Evolutionary conservation across 169 alveolate genomes (phyloP), one percentile per base, ranked within the genome.

Genomic region (Eimeria falciformis): DNA sequence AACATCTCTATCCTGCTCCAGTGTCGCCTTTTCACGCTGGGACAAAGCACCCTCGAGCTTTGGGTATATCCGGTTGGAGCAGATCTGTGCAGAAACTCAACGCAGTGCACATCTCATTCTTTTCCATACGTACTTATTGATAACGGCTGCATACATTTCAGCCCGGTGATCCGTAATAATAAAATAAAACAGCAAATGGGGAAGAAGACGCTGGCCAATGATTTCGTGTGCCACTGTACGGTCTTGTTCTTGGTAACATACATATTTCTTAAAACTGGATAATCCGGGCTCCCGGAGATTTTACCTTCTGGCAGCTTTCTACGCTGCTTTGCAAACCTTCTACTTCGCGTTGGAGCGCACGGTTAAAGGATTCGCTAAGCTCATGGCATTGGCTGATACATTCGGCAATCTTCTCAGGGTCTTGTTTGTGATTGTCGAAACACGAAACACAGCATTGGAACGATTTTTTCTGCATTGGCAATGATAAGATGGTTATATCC

Each of bases 361-460:
- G 75, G 43, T n/a, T 65, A 17, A 84, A 33, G 12, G 62, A 45
- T 37, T 84, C 68, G 66, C 83, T 37, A 1, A n/a, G 66, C 21
- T 66, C 82, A 37, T 84, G 91, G 69, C 91, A 84, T 18, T n/a
- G 47, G n/a, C 50, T 27, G 33, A 84, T 65, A 68, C 91, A 84
- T n/a, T 65, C 83, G 4, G 56, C 82, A 23, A 84, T 58, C 25
- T 66, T 84, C 82, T 53, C 69, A 21, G 71, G 91, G 27, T 65
- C 68, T n/a, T 65, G 55, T 14, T 84, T 65, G 69, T 65, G 82
- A 47, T 17, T 12, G 68, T 84, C 91, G 82, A 84, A 84, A 53
- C 91, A 84, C 17, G 62, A 46, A 18, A 84, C 91, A 23, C 91
- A 84, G 82, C 91, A 84, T 33, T 84, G 53, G 66, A 84, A 66